Evolutionary conservation across 176 grass and related monocot species (phyloP).

Genomic region (Carex kokanica): DNA sequence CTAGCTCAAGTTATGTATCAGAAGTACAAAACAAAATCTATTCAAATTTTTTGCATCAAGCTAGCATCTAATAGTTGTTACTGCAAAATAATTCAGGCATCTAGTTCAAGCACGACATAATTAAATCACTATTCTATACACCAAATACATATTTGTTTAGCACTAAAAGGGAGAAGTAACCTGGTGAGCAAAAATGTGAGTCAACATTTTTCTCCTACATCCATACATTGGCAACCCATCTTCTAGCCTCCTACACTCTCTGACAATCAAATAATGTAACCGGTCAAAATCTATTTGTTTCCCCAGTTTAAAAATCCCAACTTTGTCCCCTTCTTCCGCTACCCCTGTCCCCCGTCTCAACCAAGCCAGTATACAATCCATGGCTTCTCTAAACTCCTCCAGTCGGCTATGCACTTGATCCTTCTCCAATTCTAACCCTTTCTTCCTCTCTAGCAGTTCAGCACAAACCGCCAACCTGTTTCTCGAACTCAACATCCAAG

Average conservation of each 20-base stretch:
- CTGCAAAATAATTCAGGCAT: background rate
- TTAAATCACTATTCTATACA: background rate
- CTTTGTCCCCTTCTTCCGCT: constrained; percentile 15
- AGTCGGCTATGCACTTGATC: constrained; percentile 40
- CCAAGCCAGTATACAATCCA: constrained; percentile 34
- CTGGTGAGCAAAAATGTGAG: constrained; percentile 58
- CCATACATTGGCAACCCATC: constrained; percentile 77
- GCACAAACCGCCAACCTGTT: constrained; percentile 29
- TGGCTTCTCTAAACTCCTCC: constrained; percentile 45
- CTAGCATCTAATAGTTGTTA: background rate
- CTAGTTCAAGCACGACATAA: background rate
- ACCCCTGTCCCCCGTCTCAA: constrained; percentile 25
- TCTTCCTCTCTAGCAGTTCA: constrained; percentile 36
- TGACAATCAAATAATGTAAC: constrained; percentile 49
- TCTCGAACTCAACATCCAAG: background rate
- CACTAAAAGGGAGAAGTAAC: constrained; percentile 24
- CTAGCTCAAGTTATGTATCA: background rate
- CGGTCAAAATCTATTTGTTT: constrained; percentile 45
- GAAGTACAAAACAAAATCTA: background rate
- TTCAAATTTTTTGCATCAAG: background rate
- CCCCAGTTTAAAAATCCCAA: constrained; percentile 40
- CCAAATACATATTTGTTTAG: background rate
- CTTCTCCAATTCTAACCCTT: constrained; percentile 43
- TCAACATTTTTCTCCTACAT: constrained; percentile 49
- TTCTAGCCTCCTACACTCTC: constrained; percentile 75